Percentiles rank a stretch among this genome's conserved stretches.
Conservation (phyloP, 176 grass and related monocot genomes). For the Puya raimondii region DNA sequence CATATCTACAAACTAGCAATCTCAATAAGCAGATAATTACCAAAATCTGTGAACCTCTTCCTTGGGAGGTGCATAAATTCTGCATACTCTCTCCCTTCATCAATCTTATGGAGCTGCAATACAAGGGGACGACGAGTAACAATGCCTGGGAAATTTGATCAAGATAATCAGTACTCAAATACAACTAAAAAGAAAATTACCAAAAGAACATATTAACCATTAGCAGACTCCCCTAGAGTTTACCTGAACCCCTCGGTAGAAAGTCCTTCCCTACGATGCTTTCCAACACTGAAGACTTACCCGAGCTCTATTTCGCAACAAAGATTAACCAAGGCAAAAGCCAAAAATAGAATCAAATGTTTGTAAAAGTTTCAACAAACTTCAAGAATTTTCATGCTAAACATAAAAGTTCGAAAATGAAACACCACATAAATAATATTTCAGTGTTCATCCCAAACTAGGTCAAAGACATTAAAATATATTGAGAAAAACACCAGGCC, state of each 20-base stretch:
- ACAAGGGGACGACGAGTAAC: constrained; percentile 91
- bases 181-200: neutral
- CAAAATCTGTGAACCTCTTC: constrained; percentile 90
- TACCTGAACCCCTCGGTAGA: constrained; percentile 93
- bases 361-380: neutral
- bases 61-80: constrained; percentile 97
- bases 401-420: neutral
- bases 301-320: constrained; percentile 50
- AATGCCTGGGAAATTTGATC: constrained; percentile 50
- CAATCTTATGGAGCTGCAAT: constrained; percentile 87
- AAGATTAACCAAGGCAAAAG: neutral
- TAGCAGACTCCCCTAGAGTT: neutral
- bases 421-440: too few relatives aligned
- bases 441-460: too few relatives aligned
- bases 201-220: neutral
- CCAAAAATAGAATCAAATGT: neutral
- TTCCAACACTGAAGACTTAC: constrained; percentile 97
- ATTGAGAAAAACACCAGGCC: too few relatives aligned
- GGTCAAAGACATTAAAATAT: too few relatives aligned
- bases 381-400: neutral
- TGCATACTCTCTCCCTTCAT: constrained; percentile 80
- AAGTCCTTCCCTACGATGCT: constrained; percentile 98
- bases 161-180: neutral
- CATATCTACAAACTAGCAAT: too few relatives aligned
- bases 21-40: constrained; percentile 31